A percentile compares a stretch with the other conserved stretches of the same genome.
These are phyloP conservation scores for Cystofilobasidium bisporidii DNA, from an alignment of 768 basidiomycete genomes.

Conservation along the genomic window DNA sequence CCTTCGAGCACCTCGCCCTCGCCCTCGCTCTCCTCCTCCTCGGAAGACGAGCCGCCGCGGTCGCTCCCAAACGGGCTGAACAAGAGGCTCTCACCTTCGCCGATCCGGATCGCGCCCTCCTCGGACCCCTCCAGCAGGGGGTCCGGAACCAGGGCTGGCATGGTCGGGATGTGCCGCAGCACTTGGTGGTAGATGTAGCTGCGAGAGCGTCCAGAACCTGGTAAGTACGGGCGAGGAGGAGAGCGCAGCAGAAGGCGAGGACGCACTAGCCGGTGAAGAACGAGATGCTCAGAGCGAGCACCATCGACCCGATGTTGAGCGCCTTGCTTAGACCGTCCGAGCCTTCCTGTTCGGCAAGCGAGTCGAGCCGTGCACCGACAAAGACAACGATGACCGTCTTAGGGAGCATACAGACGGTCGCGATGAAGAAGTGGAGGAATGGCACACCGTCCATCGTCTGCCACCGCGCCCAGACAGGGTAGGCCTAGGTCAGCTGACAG, in stretches of 20 bases:
- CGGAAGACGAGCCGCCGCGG: background rate
- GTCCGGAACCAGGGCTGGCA: conserved; percentile 13
- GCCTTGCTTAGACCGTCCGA: conserved; percentile 8
- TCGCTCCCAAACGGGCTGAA: conserved; percentile 6
- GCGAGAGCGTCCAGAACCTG: background rate
- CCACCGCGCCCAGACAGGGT: no score
- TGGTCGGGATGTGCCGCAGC: conserved; percentile 9
- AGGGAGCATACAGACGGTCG: conserved; percentile 25
- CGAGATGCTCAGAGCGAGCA: conserved; percentile 11
- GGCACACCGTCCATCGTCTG: conserved; percentile 22
- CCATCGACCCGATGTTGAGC: conserved; percentile 26
- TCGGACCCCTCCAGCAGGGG: conserved; percentile 6
- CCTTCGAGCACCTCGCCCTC: background rate
- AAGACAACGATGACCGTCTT: conserved; percentile 21
- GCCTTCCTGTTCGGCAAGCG: conserved; percentile 16
- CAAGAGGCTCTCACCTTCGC: conserved; percentile 2
- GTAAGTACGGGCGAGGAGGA: background rate
- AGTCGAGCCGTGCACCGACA: conserved; percentile 23
- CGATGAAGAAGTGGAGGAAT: conserved; percentile 23
- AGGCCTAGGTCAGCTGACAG: no score
- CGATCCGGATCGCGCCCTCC: conserved; percentile 2
- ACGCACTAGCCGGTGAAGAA: conserved; percentile 22
- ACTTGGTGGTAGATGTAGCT: conserved; percentile 24
- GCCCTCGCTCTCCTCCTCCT: background rate
- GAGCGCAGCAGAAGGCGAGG: background rate